These are phyloP conservation scores for Coniochaeta sp. DNA, from an alignment of 2,329 filamentous ascomycete genomes.

Conservation along the genomic window DNA sequence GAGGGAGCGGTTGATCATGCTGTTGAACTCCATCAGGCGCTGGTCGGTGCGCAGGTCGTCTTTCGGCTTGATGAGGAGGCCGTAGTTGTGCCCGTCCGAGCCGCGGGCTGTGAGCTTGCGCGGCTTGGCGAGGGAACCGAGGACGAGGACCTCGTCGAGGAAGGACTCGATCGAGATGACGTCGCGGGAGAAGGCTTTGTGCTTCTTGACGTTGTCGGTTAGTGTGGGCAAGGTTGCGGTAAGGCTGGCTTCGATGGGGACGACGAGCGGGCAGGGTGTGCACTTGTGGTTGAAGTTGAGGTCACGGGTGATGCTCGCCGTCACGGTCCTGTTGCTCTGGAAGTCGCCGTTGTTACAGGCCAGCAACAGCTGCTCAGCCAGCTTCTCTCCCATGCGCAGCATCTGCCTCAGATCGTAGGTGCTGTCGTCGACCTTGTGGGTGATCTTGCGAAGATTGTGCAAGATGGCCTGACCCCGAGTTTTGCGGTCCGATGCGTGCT, in stretches of 20 bases:
- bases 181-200: constrained; percentile 83
- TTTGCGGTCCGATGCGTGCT: constrained; percentile 59
- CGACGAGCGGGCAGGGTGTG: constrained; percentile 77
- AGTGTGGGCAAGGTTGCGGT: constrained; percentile 71
- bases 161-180: constrained; percentile 77
- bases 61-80: constrained; percentile 93
- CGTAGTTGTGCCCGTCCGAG: constrained; percentile 82
- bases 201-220: constrained; percentile 65
- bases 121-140: constrained; percentile 88
- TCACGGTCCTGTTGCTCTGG: constrained; percentile 58
- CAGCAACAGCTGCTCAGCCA: constrained; percentile 73
- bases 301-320: constrained; percentile 69
- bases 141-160: constrained; percentile 78
- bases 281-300: constrained; percentile 79
- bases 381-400: constrained; percentile 71
- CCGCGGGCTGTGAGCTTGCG: constrained; percentile 83
- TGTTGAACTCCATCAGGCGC: constrained; percentile 98
- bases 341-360: constrained; percentile 73
- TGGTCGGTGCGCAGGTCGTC: constrained; percentile 97
- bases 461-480: constrained; percentile 46
- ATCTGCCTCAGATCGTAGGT: constrained; percentile 60
- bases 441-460: constrained; percentile 36
- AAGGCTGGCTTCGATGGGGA: constrained; percentile 80
- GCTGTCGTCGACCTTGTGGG: constrained; percentile 44
- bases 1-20: constrained; percentile 91